phyloP scores from a whole-genome alignment of 257 asterid genomes.

The Primulina huaijiensis region DNA sequence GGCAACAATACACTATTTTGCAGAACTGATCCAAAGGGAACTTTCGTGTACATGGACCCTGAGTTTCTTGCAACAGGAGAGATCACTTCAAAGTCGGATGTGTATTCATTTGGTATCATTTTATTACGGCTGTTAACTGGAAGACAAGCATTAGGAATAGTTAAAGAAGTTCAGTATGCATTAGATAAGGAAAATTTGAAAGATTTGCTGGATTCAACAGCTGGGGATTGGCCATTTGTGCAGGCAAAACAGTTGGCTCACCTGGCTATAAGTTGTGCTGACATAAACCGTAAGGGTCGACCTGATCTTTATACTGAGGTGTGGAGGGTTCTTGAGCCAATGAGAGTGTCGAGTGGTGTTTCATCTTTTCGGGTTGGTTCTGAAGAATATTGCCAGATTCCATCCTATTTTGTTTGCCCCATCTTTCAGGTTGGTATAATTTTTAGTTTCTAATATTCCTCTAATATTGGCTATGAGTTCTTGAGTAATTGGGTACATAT shows the following conservation, averaged over 20 bases:
- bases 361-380: constrained; percentile 47
- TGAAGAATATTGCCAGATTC: constrained; percentile 45
- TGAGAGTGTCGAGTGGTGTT: constrained; percentile 70
- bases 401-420: constrained; percentile 79
- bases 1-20: constrained; percentile 34
- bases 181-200: constrained; percentile 61
- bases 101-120: constrained; percentile 79
- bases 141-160: constrained; percentile 56
- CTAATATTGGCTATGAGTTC: neutral
- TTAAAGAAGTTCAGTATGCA: constrained; percentile 64
- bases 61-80: constrained; percentile 76
- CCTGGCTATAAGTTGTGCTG: constrained; percentile 65
- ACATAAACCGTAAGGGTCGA: constrained; percentile 41
- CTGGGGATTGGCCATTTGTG: constrained; percentile 97
- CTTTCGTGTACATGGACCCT: constrained; percentile 69
- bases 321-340: constrained; percentile 80
- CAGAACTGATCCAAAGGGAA: constrained; percentile 68
- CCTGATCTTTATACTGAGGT: constrained; percentile 83
- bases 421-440: constrained; percentile 72
- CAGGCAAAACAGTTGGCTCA: constrained; percentile 93
- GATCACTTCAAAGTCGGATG: constrained; percentile 78
- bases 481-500: neutral
- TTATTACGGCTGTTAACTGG: constrained; percentile 75
- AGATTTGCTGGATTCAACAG: constrained; percentile 70
- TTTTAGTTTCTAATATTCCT: constrained; percentile 1